Evolutionary conservation across 306 rosid genomes (phyloP), one percentile per base, ranked within the genome.

Genomic region (Cyclanthera cordifolia): DNA sequence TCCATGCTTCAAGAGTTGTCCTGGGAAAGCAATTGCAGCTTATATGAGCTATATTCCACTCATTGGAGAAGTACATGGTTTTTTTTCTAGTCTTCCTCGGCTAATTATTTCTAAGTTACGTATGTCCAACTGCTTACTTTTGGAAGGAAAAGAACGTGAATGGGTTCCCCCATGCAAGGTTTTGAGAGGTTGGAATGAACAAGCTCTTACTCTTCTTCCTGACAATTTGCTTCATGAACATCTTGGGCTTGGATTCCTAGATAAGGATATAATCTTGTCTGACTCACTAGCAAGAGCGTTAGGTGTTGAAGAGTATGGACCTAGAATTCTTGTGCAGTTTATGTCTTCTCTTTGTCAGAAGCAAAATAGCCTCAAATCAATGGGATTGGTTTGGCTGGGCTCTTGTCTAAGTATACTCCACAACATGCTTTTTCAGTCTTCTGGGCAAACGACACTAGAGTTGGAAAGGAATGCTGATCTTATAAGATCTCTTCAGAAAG

Each of bases 81-180:
- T 92, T 79, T 92, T 92, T 81, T 84, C 93, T 17, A 76, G 85
- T 79, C 96, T 92, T 78, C 96, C 96, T 14, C 89, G 90, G 19
- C 73, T 85, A 82, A 83, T 89, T 69, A 80, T 87, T 81, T 84
- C 86, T 58, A 84, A 84, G 51, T 73, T 92, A 68, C 91, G 96
- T 14, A 77, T 76, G 77, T 77, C 88, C 47, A 87, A 87, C 76
- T 89, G 96, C 81, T 79, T 92, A 78, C 88, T 92, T 78, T 77
- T 83, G 77, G 98, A 92, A 70, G 86, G 93, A 51, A 78, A 75
- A 63, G 74, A 73, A 34, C 67, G 74, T 77, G 85, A 74, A 78
- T 92, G 96, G 96, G 81, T 73, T 73, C 90, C 88, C 76, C 98
- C 98, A 11, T 92, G 90, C 87, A 89, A 84, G 85, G 85, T 87